Base-by-base conservation (phyloP, 1,139 yeast genomes). In the Keqinozyma sinolaborantium region DNA sequence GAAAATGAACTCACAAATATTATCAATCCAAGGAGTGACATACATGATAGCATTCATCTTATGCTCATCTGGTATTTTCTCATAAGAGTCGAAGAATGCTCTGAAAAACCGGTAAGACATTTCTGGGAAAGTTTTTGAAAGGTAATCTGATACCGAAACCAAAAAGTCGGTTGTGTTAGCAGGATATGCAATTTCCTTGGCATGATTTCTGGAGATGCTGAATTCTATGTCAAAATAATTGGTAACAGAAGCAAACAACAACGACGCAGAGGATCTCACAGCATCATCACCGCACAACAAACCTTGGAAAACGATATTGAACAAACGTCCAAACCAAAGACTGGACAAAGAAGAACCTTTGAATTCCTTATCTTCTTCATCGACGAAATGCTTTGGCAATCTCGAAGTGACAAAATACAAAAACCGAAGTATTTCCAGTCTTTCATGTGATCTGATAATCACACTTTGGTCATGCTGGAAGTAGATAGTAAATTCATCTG, bases 21-120 rank as follows among this genome's bases (percentile, higher is more conserved):
- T 83, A 23, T 71, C 72, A n/a, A 84, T 68, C 95, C 95, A 87
- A 2, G 94, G 90, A 1, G 86, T 68, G 9, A 81, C 62, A 48
- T 78, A 79, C 41, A 71, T 57, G 4, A 82, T 60, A 1, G 79
- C 72, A 36, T 63, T 55, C 28, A 64, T 44, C 32, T 57, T 54
- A 28, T 55, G 53, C 16, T 54, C 60, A 3, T 36, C 37, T 5
- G 73, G 64, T 20, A 68, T 51, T 32, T 64, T 64, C 2, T 70
- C 75, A 41, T 70, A 76, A 19, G 79, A 76, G 26, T 65, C 71
- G 50, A 80, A 79, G 44, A 79, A 79, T 0, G 83, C 81, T 31
- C 62, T 61, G 40, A 83, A 61, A 41, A 83, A 79, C 26, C 82
- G 70, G 40, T 72, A 71, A 0, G 95, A 76, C 50, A 83, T 57